Evolutionary conservation across 768 basidiomycete genomes (phyloP).

Genomic region (Floccularia luteovirens): DNA sequence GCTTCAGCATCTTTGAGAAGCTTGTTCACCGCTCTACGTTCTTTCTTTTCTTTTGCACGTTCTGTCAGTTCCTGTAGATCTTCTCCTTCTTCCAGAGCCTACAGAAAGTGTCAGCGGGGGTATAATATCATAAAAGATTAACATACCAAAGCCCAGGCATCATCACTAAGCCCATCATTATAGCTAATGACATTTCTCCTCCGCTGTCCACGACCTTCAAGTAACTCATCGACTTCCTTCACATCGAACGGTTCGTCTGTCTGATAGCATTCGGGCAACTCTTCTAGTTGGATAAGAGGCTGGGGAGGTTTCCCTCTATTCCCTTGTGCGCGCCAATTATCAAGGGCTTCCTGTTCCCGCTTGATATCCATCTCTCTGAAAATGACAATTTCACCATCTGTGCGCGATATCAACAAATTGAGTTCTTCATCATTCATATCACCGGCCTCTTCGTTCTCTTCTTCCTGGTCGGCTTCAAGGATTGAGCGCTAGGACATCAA

Average conservation of each 20-base stretch:
- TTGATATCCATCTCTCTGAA: constrained; percentile 82
- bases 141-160: constrained; percentile 83
- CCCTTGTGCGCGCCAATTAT: constrained; percentile 65
- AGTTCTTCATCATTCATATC: constrained; percentile 94
- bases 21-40: constrained; percentile 53
- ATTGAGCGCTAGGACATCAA: constrained; percentile 63
- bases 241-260: constrained; percentile 73
- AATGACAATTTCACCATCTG: constrained; percentile 65
- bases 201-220: constrained; percentile 82
- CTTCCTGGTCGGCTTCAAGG: constrained; percentile 84
- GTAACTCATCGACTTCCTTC: constrained; percentile 49
- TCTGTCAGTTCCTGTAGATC: constrained; percentile 71
- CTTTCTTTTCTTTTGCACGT: constrained; percentile 55
- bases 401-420: constrained; percentile 86
- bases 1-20: constrained; percentile 49
- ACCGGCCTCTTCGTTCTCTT: constrained; percentile 74
- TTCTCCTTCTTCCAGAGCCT: constrained; percentile 76
- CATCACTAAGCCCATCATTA: constrained; percentile 90
- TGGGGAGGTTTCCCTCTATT: constrained; percentile 72
- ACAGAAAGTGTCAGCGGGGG: neutral
- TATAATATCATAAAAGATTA: neutral
- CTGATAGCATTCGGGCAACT: constrained; percentile 90
- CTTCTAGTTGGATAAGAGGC: constrained; percentile 76
- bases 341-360: constrained; percentile 60
- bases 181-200: constrained; percentile 82